Evolutionary conservation across 257 asterid genomes (phyloP).

Genomic region (Thymus mandschuricus): DNA sequence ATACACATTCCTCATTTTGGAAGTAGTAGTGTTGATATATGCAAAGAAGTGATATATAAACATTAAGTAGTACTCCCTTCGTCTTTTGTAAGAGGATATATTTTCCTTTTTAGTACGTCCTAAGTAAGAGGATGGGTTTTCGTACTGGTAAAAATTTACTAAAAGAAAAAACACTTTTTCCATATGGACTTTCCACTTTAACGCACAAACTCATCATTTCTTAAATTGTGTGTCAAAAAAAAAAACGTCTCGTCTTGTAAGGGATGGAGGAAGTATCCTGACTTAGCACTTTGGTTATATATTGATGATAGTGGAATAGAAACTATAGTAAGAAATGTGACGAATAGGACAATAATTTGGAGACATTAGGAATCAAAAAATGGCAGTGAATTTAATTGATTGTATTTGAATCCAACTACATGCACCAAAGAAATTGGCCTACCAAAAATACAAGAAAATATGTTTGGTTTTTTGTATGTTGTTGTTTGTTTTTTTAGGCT

Average conservation of each 20-base stretch:
- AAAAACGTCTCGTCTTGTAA: too few relatives aligned
- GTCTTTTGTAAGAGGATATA: too few relatives aligned
- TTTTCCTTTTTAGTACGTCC: too few relatives aligned
- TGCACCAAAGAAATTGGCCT: slow-evolving; percentile 19
- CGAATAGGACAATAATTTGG: background rate
- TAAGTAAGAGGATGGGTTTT: too few relatives aligned
- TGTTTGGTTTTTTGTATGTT: slow-evolving; percentile 16
- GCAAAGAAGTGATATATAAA: too few relatives aligned
- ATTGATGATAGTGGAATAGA: background rate
- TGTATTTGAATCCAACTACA: slow-evolving; percentile 20
- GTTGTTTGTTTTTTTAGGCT: slow-evolving; percentile 36
- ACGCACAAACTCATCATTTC: too few relatives aligned
- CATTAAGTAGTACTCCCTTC: background rate
- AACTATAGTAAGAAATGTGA: background rate
- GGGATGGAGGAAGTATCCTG: background rate
- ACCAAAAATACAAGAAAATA: slow-evolving; percentile 9
- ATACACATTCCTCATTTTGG: background rate
- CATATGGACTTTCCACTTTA: too few relatives aligned
- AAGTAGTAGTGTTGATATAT: background rate
- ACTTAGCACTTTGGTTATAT: background rate
- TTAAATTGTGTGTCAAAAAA: too few relatives aligned
- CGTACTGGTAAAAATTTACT: too few relatives aligned
- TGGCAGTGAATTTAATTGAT: slow-evolving; percentile 12
- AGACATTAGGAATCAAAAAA: background rate
- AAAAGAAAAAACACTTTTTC: too few relatives aligned